Base-by-base conservation (phyloP, 331 rosid species). In the Pyracantha coccinea region DNA sequence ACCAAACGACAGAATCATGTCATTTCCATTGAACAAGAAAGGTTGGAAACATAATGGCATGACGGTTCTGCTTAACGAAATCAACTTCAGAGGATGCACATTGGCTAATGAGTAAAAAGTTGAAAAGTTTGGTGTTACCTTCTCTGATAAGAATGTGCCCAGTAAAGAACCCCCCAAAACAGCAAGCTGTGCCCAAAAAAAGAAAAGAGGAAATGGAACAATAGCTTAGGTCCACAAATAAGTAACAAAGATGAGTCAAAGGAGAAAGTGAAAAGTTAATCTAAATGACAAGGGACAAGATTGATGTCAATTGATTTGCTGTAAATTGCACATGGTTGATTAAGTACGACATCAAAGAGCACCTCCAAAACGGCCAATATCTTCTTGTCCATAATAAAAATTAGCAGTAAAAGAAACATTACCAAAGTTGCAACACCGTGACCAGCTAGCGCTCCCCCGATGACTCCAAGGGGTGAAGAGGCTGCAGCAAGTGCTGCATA, bases 401-500 rank as follows among this genome's bases (percentile, higher is more conserved):
- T 33, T 41, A 5, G 24, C 4, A 29, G 8, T 60, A 14, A 44
- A 19, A 79, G 57, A 75, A 44, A 69, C 57, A 19, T 87, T 92
- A 89, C 99, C 96, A 89, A 79, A 77, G 98, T 95, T 76, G 99
- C 99, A 60, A 83, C 91, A 31, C 96, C 94, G 50, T 92, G 97
- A 82, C 98, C 98, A 7, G 97, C 98, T 41, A 92, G 88, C 29
- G 99, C 93, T 84, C 99, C 98, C 8, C 88, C 98, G 74, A 95
- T 87, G 83, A 92, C 99, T 82, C 99, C 97, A 72, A 92, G 87
- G 66, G 97, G 98, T 75, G 98, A 92, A 82, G 99, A 90, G 71
- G 99, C 98, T 23, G 99, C 98, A 75, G 98, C 96, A 67, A 92
- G 98, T 78, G 98, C 99, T 92, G 86, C 82, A 83, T 29, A 60